phyloP scores from a whole-genome alignment of 345 rosid species.

The Euphorbia lathyris region DNA sequence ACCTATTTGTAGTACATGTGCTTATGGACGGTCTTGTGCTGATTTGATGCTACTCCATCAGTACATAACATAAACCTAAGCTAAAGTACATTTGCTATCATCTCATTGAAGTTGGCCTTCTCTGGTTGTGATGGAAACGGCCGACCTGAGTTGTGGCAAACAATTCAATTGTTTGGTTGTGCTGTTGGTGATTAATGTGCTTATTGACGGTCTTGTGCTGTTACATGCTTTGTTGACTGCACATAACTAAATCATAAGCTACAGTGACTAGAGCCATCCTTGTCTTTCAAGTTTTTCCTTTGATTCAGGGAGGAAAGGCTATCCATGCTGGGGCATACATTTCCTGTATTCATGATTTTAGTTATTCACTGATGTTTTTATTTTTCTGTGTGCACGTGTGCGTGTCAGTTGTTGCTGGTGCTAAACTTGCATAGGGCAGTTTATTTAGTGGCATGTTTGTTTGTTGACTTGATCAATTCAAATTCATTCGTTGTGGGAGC shows the following conservation, averaged over 20 bases:
- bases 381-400: neutral
- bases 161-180: slow-evolving; percentile 5
- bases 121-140: slow-evolving; percentile 11
- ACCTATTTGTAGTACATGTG: neutral
- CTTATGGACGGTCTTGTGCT: slow-evolving; percentile 17
- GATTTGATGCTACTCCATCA: neutral
- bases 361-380: neutral
- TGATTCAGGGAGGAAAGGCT: slow-evolving; percentile 18
- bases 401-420: neutral
- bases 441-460: neutral
- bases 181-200: neutral
- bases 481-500: no score
- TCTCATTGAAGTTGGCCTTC: neutral
- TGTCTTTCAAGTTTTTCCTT: slow-evolving; percentile 13
- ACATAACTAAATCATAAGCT: slow-evolving; percentile 13
- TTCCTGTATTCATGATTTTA: neutral
- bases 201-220: slow-evolving; percentile 17
- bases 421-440: neutral
- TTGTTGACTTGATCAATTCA: neutral
- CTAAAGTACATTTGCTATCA: neutral
- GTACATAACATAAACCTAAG: slow-evolving; percentile 11
- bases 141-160: slow-evolving; percentile 34
- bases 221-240: neutral
- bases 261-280: slow-evolving; percentile 1
- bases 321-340: slow-evolving; percentile 36